phyloP scores from a whole-genome alignment of 1,139 yeast genomes.

The Blastobotrys ciferrii region DNA sequence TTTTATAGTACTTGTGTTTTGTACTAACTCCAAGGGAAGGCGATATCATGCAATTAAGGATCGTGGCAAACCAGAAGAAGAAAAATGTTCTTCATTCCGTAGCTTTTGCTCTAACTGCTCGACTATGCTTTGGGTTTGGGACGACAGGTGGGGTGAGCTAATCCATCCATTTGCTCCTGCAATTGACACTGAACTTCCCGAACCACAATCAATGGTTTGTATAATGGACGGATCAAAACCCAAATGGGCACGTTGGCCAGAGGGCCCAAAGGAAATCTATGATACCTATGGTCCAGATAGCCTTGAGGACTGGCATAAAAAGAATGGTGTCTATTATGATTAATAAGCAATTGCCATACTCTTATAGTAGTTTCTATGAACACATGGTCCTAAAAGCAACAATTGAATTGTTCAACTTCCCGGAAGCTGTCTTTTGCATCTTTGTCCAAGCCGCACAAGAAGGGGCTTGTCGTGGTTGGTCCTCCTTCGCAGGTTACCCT shows the following conservation, averaged over 20 bases:
- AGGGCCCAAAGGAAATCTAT: not conserved
- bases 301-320: constrained; percentile 7
- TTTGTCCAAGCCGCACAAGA: too few species aligned
- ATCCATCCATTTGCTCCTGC: constrained; percentile 7
- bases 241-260: constrained; percentile 7
- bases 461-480: not conserved
- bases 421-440: not conserved
- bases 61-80: constrained; percentile 5
- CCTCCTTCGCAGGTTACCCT: too few species aligned
- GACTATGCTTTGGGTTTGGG: constrained; percentile 3
- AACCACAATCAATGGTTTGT: constrained; percentile 1
- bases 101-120: constrained; percentile 6
- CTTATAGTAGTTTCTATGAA: not conserved
- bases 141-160: constrained; percentile 1
- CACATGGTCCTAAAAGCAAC: too few species aligned
- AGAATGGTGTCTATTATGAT: not conserved
- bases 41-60: not conserved
- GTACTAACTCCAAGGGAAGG: not conserved
- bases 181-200: constrained; percentile 6
- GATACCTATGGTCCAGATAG: not conserved
- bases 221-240: constrained; percentile 2
- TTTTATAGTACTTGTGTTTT: not conserved
- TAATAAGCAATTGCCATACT: not conserved
- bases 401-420: too few species aligned
- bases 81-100: not conserved